Conservation (phyloP, 345 rosid genomes). For the Xanthoceras sorbifolium region DNA sequence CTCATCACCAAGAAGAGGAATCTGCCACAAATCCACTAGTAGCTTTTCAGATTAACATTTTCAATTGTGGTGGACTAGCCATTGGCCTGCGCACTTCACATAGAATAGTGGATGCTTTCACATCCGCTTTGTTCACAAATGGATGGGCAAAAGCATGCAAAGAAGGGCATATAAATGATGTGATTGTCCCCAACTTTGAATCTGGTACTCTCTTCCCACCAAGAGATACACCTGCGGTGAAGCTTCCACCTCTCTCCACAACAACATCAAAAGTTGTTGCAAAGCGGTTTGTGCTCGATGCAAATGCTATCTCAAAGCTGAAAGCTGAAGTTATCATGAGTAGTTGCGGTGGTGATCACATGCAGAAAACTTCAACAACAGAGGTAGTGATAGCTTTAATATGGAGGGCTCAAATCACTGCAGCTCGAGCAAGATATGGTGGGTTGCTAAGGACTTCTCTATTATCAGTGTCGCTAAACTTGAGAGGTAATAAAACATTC, state of each 20-base stretch:
- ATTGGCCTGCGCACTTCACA: not conserved
- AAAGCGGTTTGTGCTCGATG: not conserved
- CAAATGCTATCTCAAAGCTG: not conserved
- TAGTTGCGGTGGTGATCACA: not conserved
- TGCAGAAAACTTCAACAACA: not conserved
- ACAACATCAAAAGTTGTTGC: not conserved
- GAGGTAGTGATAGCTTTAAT: not conserved
- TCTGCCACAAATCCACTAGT: not conserved
- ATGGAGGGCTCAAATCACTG: not conserved
- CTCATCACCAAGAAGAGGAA: not conserved
- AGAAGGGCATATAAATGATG: not conserved
- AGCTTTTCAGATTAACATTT: not conserved
- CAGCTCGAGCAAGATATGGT: not conserved
- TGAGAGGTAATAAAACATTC: not conserved
- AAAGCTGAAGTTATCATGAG: not conserved
- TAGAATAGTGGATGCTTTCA: not conserved
- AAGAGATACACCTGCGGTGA: not conserved
- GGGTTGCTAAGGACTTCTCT: not conserved
- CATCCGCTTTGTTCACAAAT: not conserved
- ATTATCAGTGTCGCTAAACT: too few species aligned
- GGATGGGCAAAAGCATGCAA: not conserved
- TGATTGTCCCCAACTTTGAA: not conserved
- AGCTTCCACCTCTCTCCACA: too few species aligned
- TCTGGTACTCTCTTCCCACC: not conserved
- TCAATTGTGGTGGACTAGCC: not conserved